Base-by-base conservation (phyloP, 2,329 filamentous ascomycete species). In the Mycosphaerelloides madeirae region DNA sequence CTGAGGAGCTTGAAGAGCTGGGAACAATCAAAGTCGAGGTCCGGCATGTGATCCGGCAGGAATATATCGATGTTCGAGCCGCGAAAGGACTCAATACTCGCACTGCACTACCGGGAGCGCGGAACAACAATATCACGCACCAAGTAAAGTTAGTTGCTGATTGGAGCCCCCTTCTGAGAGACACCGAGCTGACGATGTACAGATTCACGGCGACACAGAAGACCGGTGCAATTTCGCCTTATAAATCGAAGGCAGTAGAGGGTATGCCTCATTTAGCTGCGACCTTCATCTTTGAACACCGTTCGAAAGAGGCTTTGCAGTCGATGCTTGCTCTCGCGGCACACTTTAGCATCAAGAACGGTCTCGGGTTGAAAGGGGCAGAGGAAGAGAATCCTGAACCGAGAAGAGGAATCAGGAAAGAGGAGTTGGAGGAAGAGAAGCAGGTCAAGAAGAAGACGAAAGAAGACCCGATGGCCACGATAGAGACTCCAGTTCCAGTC, bases 11-110 rank as follows among this genome's bases (percentile, higher is more conserved):
- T 2, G 35, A 35, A 28, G 44, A 49, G 12, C 19, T 50, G n/a
- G 48, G 48, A 4, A 50, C 48, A 2, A 47, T 44, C 41, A 50
- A 48, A 22, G 20, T 50, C 29, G 41, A 38, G 16, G 32, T 47
- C 19, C 42, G 36, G 8, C 48, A 48, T 36, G 48, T 50, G 29
- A 48, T 41, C 28, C 44, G 44, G 31, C 32, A 39, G 32, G 32
- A 43, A 14, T 15, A 35, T 14, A 36, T 48, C 19, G 18, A 3
- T 9, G 40, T 48, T 31, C 40, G 45, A 8, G 19, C 20, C 9
- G 20, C 18, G 3, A 16, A 14, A 14, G 20, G 35, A 25, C 3
- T 12, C 15, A 9, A 25, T 29, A 22, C 12, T 5, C 22, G n/a
- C 28, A 25, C n/a, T 15, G 22, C 19, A 6, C 16, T 3, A 13